Conservation (phyloP, 1,139 yeast genomes). For the Kurtzmaniella quercitrusa region DNA sequence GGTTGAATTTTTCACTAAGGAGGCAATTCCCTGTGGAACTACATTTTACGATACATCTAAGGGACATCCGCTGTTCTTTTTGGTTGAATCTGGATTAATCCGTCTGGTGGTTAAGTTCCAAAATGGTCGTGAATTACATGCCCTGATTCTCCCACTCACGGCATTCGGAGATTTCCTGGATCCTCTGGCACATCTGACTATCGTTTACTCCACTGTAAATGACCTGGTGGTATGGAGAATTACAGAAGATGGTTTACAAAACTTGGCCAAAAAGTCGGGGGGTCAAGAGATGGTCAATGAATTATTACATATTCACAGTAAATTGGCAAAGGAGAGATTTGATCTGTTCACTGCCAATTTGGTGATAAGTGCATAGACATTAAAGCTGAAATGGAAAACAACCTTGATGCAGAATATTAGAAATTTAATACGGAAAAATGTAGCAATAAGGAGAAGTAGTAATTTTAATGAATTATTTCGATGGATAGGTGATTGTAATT, state of each 20-base stretch:
- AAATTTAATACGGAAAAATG: neutral
- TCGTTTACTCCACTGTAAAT: conserved; percentile 44
- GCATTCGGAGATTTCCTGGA: conserved; percentile 73
- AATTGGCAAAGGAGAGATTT: conserved; percentile 68
- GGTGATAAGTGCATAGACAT: conserved; percentile 46
- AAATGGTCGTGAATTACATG: conserved; percentile 57
- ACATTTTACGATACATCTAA: conserved; percentile 43
- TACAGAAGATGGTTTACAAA: conserved; percentile 41
- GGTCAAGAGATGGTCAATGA: conserved; percentile 65
- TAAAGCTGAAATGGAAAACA: neutral
- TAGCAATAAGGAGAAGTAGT: neutral
- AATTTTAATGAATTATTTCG: too few species aligned
- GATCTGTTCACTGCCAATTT: conserved; percentile 69
- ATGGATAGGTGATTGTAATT: too few species aligned
- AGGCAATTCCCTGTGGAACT: conserved; percentile 46
- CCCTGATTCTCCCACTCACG: conserved; percentile 83
- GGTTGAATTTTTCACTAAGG: conserved; percentile 49
- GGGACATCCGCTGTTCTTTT: conserved; percentile 49
- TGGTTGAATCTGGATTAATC: conserved; percentile 78
- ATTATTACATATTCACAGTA: conserved; percentile 58
- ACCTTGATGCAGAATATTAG: too few species aligned
- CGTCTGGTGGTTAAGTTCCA: conserved; percentile 56
- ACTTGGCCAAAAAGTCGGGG: conserved; percentile 36
- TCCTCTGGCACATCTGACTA: conserved; percentile 33
- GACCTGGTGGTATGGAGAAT: conserved; percentile 76